Evolutionary conservation across 495 filamentous ascomycete species (phyloP).

Genomic region (Aspergillus avenaceus): DNA sequence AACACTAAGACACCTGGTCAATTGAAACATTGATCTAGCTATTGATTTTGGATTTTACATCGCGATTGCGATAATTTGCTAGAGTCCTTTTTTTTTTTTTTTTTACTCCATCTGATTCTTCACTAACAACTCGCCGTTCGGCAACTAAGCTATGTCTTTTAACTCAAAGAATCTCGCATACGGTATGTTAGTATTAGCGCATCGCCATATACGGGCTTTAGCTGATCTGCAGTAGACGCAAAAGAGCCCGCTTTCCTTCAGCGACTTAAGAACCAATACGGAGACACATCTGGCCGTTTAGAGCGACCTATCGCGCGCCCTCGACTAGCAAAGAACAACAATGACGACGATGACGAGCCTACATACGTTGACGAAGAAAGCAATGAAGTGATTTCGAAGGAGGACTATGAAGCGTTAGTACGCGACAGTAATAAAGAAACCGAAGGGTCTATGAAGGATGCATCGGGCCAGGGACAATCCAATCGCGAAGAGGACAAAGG

Average conservation of each 20-base stretch:
- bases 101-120: not conserved
- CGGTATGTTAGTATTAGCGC: slow-evolving; percentile 24
- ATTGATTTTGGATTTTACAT: not conserved
- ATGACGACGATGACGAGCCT: slow-evolving; percentile 44
- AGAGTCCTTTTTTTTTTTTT: no score
- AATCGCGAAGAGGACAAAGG: slow-evolving; percentile 11
- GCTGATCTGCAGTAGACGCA: slow-evolving; percentile 25
- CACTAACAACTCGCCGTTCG: slow-evolving; percentile 7
- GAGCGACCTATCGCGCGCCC: slow-evolving; percentile 39
- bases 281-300: slow-evolving; percentile 33
- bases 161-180: slow-evolving; percentile 47
- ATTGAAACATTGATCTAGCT: not conserved
- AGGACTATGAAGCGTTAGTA: slow-evolving; percentile 42
- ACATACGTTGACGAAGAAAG: slow-evolving; percentile 47
- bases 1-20: not conserved
- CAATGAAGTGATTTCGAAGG: slow-evolving; percentile 45
- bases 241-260: slow-evolving; percentile 48
- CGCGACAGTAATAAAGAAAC: slow-evolving; percentile 20
- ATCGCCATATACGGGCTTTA: not conserved
- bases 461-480: slow-evolving; percentile 6
- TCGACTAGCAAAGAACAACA: slow-evolving; percentile 30
- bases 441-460: slow-evolving; percentile 11
- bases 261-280: slow-evolving; percentile 39
- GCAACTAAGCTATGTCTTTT: slow-evolving; percentile 33
- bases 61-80: not conserved